A percentile compares a stretch with the other conserved stretches of the same genome.
These are phyloP conservation scores for Thermoascus crustaceus DNA, from an alignment of 2,329 filamentous ascomycete species.

Conservation along the genomic window DNA sequence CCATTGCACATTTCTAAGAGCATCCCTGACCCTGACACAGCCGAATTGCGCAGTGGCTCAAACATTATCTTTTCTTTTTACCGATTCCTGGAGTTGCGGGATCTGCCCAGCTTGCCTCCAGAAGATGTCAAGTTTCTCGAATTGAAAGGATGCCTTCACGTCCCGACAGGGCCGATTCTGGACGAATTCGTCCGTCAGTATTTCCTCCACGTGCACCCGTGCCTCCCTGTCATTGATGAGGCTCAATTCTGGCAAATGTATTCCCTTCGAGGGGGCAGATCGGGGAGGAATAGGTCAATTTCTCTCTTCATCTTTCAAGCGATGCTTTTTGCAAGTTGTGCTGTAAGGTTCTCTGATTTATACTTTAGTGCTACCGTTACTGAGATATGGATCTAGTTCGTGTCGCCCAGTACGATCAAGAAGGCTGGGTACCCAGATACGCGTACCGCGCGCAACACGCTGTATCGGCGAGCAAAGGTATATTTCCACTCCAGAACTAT, in stretches of 20 bases:
- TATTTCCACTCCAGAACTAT: neutral
- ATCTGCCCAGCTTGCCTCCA: too few relatives aligned
- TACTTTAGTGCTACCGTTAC: too few relatives aligned
- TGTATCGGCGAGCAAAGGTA: slow-evolving; percentile 4
- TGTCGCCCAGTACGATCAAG: too few relatives aligned
- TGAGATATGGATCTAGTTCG: too few relatives aligned
- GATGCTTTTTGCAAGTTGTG: slow-evolving; percentile 20
- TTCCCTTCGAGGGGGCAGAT: too few relatives aligned
- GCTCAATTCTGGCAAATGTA: slow-evolving; percentile 11
- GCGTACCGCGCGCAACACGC: neutral
- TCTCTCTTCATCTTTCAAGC: slow-evolving; percentile 21
- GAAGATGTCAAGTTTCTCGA: too few relatives aligned
- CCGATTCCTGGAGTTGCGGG: too few relatives aligned
- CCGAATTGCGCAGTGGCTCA: too few relatives aligned
- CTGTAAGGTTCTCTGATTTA: too few relatives aligned
- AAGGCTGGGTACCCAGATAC: neutral
- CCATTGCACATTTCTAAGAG: too few relatives aligned
- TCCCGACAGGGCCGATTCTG: slow-evolving; percentile 8
- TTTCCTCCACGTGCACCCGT: slow-evolving; percentile 21
- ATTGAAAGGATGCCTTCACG: neutral
- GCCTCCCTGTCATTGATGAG: slow-evolving; percentile 20
- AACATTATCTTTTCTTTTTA: too few relatives aligned
- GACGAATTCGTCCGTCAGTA: slow-evolving; percentile 18
- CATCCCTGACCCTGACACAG: too few relatives aligned
- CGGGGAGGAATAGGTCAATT: slow-evolving; percentile 13